Evolutionary conservation across 2,329 filamentous ascomycete species (phyloP).

Genomic region (Colletotrichum tamarilloi): DNA sequence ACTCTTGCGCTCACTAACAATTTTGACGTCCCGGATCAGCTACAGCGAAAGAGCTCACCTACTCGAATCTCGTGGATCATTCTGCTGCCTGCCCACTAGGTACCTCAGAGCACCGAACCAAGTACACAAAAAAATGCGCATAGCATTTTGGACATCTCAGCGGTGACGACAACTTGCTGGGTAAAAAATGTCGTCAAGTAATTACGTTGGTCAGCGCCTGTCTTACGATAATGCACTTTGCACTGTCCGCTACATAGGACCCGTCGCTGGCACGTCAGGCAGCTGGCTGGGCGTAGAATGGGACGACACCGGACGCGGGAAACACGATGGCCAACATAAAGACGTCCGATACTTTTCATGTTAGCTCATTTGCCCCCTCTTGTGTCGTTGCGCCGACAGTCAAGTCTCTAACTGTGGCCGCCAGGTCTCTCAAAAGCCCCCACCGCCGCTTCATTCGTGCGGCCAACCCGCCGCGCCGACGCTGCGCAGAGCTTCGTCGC

Average conservation of each 20-base stretch:
- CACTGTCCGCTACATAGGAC: conserved; percentile 86
- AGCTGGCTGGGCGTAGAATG: conserved; percentile 96
- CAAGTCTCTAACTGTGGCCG: conserved; percentile 19
- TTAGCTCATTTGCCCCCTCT: conserved; percentile 58
- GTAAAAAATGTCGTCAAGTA: conserved; percentile 49
- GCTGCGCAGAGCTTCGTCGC: conserved; percentile 78
- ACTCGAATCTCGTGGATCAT: background rate
- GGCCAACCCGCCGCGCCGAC: conserved; percentile 79
- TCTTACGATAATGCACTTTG: conserved; percentile 83
- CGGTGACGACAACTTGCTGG: conserved; percentile 11
- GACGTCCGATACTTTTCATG: conserved; percentile 86
- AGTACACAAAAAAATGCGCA: conserved; percentile 4
- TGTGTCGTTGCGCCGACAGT: conserved; percentile 31
- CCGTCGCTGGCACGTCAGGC: conserved; percentile 79
- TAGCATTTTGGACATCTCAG: background rate
- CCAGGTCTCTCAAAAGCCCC: conserved; percentile 70
- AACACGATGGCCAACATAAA: conserved; percentile 88
- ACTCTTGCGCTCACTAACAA: conserved; percentile 14
- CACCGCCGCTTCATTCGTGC: conserved; percentile 87
- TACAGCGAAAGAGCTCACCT: conserved; percentile 4
- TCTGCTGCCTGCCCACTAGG: background rate
- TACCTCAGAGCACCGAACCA: background rate
- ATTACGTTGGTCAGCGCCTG: conserved; percentile 76
- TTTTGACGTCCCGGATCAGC: conserved; percentile 12
- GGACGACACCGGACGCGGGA: conserved; percentile 88